phyloP scores from a whole-genome alignment of 2,329 filamentous ascomycete genomes.

The Dactylellina haptotyla region DNA sequence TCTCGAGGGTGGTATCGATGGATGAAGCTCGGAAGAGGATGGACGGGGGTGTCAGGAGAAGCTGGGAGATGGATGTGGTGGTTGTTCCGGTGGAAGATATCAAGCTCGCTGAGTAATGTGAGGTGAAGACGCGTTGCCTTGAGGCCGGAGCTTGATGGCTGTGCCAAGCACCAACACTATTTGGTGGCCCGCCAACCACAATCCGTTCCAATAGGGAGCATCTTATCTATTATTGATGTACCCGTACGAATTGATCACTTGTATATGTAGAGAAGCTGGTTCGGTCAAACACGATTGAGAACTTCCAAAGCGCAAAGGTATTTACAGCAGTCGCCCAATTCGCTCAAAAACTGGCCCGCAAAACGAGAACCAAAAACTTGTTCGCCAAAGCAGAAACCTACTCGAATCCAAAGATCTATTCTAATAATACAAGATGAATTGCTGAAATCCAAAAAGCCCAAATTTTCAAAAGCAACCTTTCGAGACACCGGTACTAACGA shows the following conservation, averaged over 20 bases:
- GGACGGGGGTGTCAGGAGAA: conserved; percentile 24
- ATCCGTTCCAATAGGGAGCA: too few relatives aligned
- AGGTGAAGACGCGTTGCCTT: conserved; percentile 50
- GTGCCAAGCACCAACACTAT: conserved; percentile 46
- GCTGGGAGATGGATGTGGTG: conserved; percentile 33
- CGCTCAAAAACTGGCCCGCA: not conserved
- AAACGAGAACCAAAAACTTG: not conserved
- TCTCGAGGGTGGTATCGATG: conserved; percentile 16
- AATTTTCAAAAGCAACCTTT: conserved; percentile 8
- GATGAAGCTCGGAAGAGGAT: not conserved
- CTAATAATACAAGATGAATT: conserved; percentile 35
- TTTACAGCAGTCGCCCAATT: not conserved
- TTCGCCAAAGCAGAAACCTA: not conserved
- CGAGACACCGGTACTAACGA: not conserved
- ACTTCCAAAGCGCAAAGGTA: not conserved
- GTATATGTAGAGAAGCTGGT: too few relatives aligned
- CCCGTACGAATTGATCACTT: too few relatives aligned
- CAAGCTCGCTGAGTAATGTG: conserved; percentile 51
- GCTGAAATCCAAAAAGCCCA: not conserved
- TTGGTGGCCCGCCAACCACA: conserved; percentile 7
- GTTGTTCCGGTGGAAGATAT: conserved; percentile 22
- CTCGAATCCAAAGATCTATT: conserved; percentile 36
- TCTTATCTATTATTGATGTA: too few relatives aligned
- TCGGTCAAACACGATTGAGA: not conserved
- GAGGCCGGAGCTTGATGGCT: conserved; percentile 27